phyloP scores from a whole-genome alignment of 371 early-diverging fungal genomes.

The Rhizopus sp. region DNA sequence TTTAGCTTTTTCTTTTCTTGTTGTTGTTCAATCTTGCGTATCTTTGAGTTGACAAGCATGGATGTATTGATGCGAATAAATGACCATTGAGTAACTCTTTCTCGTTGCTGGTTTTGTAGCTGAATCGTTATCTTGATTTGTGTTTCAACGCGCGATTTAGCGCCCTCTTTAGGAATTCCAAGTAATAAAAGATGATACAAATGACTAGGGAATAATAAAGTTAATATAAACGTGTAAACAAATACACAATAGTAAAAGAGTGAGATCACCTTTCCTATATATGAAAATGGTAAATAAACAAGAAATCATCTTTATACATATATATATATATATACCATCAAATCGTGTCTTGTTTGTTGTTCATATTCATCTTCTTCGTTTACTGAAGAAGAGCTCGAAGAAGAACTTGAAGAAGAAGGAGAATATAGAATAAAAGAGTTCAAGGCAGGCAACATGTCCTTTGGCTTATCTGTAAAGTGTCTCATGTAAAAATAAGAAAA shows the following conservation, averaged over 20 bases:
- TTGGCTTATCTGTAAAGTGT: neutral
- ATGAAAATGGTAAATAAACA: no score
- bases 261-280: neutral
- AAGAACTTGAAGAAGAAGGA: no score
- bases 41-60: constrained; percentile 61
- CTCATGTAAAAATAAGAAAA: neutral
- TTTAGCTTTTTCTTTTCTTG: constrained; percentile 4
- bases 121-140: constrained; percentile 88
- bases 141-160: constrained; percentile 91
- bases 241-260: neutral
- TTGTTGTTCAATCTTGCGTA: constrained; percentile 19
- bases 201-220: neutral
- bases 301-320: no score
- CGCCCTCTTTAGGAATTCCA: constrained; percentile 75
- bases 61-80: constrained; percentile 79
- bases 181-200: constrained; percentile 50
- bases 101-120: constrained; percentile 67
- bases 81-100: constrained; percentile 74
- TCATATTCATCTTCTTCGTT: no score
- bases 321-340: no score
- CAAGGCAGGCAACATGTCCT: neutral
- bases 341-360: no score
- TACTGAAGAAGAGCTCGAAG: no score
- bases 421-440: no score
- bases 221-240: no score